Evolutionary conservation across 192 early-diverging fungal species (phyloP), one percentile per base, ranked within the genome.

Genomic region (Linnemannia elongata): DNA sequence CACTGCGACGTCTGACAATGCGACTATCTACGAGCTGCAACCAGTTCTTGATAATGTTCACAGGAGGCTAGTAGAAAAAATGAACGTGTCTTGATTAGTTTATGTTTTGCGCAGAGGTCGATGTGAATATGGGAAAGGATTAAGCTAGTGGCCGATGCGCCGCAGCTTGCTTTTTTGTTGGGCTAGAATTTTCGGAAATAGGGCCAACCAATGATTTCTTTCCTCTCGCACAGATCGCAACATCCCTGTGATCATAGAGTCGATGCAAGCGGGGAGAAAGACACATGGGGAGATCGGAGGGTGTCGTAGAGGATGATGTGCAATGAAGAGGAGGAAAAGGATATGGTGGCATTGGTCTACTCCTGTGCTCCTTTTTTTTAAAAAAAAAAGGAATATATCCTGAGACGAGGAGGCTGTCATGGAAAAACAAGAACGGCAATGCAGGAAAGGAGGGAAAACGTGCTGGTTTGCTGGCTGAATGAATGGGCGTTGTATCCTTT

Each of bases 21-120:
- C 94, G 88, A 35, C 87, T 75, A 42, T 95, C 90, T 35, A 96
- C 93, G 41, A 97, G 88, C 72, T 90, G 83, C 33, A 97, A 88
- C 93, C 95, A 97, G n/a, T 92, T 93, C 30, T 89, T 85, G n/a
- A 96, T 92, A 42, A 96, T 90, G n/a, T 83, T 86, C 17, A 87
- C 72, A 39, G 95, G 96, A 45, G 96, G 96, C 89, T 90, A 87
- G 30, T 30, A 52, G 30, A 54, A 17, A 63, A 27, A 41, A 54
- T 69, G 17, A 73, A 42, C 6, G 38, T 3, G 44, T 41, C 12
- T 72, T 41, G 39, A 17, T 72, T 72, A 72, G 39, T 17, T 22
- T 72, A 39, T 18, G 39, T 72, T 72, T 72, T 42, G n/a, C 17
- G 17, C 20, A 52, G 36, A 52, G 36, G 20, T 52, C 2, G 24